phyloP scores from a whole-genome alignment of 768 basidiomycete species.

The Hortiboletus flavorubellus region DNA sequence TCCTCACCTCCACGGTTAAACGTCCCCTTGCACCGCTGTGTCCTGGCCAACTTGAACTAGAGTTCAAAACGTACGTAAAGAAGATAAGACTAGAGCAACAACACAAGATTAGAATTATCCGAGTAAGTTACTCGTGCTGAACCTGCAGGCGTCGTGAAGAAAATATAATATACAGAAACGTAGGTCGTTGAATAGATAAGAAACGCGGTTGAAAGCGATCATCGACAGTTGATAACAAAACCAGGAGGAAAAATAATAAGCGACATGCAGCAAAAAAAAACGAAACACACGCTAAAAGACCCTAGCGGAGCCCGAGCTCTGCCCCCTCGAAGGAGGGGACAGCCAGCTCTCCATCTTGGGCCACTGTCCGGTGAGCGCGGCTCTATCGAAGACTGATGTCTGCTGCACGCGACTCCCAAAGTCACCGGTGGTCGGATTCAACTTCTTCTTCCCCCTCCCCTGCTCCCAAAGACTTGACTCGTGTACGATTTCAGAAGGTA shows the following conservation, averaged over 20 bases:
- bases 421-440: constrained; percentile 13
- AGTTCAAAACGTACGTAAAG: constrained; percentile 8
- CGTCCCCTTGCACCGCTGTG: neutral
- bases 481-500: constrained; percentile 4
- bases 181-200: constrained; percentile 10
- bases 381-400: constrained; percentile 26
- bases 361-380: constrained; percentile 28
- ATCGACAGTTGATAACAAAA: neutral
- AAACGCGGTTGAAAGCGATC: constrained; percentile 7
- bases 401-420: constrained; percentile 23
- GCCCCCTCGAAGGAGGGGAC: constrained; percentile 27
- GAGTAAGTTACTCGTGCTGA: constrained; percentile 32
- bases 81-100: constrained; percentile 7
- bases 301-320: constrained; percentile 30
- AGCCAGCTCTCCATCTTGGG: constrained; percentile 37
- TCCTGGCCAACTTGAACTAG: neutral
- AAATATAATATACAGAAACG: constrained; percentile 26
- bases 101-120: constrained; percentile 30
- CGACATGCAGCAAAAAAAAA: neutral
- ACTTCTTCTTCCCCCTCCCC: constrained; percentile 23
- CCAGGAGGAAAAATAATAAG: constrained; percentile 1
- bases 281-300: constrained; percentile 24
- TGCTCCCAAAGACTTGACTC: constrained; percentile 21
- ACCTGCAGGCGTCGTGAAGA: constrained; percentile 25
- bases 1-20: neutral